phyloP scores from a whole-genome alignment of 495 filamentous ascomycete genomes.

The Polyplosphaeria fusca region DNA sequence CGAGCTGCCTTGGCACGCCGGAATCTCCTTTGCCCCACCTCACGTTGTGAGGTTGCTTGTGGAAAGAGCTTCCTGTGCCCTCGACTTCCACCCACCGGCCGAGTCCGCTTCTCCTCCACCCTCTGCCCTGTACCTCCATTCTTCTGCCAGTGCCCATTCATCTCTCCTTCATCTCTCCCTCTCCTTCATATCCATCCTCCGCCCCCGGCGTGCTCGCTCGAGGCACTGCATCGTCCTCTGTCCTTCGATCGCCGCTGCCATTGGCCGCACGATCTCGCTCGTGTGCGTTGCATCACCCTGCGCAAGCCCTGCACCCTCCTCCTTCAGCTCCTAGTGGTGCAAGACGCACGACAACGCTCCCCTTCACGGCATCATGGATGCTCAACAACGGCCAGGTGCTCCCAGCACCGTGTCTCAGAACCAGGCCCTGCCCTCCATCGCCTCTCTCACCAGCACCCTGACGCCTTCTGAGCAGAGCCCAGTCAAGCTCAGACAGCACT shows the following conservation, averaged over 20 bases:
- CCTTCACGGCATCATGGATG: constrained; percentile 18
- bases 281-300: constrained; percentile 11
- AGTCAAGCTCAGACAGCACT: constrained; percentile 24
- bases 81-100: not conserved
- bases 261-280: constrained; percentile 8
- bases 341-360: constrained; percentile 6
- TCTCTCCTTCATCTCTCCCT: not conserved
- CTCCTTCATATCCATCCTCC: not conserved
- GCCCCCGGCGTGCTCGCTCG: not conserved
- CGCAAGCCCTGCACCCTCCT: not conserved
- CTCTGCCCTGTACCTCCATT: not conserved
- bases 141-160: not conserved
- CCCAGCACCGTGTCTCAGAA: constrained; percentile 22
- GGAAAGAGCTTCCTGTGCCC: constrained; percentile 24
- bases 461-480: constrained; percentile 29
- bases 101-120: not conserved
- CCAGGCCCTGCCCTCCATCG: constrained; percentile 34
- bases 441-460: constrained; percentile 28
- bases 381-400: constrained; percentile 15
- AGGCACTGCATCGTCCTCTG: not conserved
- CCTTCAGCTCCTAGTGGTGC: constrained; percentile 6
- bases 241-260: not conserved
- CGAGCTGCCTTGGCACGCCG: constrained; percentile 18
- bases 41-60: constrained; percentile 8
- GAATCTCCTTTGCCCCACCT: constrained; percentile 10